These are phyloP conservation scores for Chloris gayana DNA, from an alignment of 176 grass and related monocot species.

Conservation along the genomic window DNA sequence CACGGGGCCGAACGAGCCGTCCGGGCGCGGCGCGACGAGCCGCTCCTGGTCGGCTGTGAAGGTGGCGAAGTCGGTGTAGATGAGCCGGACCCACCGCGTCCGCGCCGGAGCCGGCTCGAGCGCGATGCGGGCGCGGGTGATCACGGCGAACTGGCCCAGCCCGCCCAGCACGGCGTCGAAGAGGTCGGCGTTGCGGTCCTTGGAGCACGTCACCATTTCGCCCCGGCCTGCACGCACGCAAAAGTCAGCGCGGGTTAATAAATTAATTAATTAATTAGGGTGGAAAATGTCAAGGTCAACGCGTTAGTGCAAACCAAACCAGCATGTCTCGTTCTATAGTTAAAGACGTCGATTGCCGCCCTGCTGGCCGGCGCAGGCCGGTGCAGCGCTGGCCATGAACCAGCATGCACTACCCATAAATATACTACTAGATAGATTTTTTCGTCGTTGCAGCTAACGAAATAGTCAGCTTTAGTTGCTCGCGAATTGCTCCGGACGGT, in stretches of 20 bases:
- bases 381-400: constrained; percentile 22
- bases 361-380: constrained; percentile 17
- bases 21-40: constrained; percentile 14
- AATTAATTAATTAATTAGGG: too few species aligned
- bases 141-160: constrained; percentile 82
- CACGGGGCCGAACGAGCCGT: constrained; percentile 34
- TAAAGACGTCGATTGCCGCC: constrained; percentile 22
- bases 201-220: constrained; percentile 61
- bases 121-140: constrained; percentile 70
- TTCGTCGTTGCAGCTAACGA: neutral
- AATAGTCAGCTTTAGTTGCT: neutral
- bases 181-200: constrained; percentile 28
- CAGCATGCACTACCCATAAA: neutral
- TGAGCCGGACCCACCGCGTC: constrained; percentile 64
- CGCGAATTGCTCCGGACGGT: neutral
- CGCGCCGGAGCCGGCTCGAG: constrained; percentile 51
- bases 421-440: neutral
- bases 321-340: constrained; percentile 21
- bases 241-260: constrained; percentile 41
- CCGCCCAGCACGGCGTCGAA: constrained; percentile 81
- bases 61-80: constrained; percentile 63
- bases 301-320: neutral
- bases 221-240: constrained; percentile 38
- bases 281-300: constrained; percentile 27
- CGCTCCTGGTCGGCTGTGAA: constrained; percentile 74